These are phyloP conservation scores for Asclepias syriaca DNA, from an alignment of 257 asterid species.

Conservation along the genomic window DNA sequence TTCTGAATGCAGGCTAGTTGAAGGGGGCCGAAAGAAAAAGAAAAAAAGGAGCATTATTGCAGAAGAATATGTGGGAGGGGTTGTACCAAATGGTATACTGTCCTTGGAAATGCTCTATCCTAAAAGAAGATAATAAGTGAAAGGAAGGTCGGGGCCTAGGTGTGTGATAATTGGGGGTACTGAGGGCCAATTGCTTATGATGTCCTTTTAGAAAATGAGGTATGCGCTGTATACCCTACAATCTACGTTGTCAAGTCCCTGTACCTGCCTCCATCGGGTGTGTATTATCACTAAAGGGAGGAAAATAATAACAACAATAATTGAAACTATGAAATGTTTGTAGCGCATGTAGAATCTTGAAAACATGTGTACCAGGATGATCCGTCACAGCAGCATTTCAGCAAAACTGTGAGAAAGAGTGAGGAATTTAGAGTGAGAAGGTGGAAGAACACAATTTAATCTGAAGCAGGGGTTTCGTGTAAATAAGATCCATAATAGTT, in stretches of 20 bases:
- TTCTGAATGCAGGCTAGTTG: not conserved
- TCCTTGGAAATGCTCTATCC: conserved; percentile 25
- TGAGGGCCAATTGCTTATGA: conserved; percentile 33
- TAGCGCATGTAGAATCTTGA: not conserved
- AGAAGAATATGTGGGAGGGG: not conserved
- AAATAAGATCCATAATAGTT: conserved; percentile 18
- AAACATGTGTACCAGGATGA: conserved; percentile 3
- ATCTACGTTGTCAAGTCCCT: conserved; percentile 27
- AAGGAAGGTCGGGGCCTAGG: conserved; percentile 31
- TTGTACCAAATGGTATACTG: conserved; percentile 17
- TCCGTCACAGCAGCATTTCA: not conserved
- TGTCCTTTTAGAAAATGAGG: conserved; percentile 36
- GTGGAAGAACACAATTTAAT: not conserved
- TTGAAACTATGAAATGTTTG: not conserved
- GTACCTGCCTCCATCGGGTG: conserved; percentile 26
- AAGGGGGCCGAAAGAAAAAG: too few species aligned
- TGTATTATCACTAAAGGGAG: conserved; percentile 7
- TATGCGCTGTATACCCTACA: conserved; percentile 30
- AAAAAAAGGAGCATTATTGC: not conserved
- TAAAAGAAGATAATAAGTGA: conserved; percentile 46
- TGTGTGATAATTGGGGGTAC: conserved; percentile 32
- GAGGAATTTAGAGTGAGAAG: not conserved
- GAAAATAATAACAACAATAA: conserved; percentile 1
- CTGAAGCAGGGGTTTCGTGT: conserved; percentile 1
- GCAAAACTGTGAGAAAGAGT: not conserved